Evolutionary conservation across 768 basidiomycete species (phyloP).

Genomic region (Leccinum obscurum): DNA sequence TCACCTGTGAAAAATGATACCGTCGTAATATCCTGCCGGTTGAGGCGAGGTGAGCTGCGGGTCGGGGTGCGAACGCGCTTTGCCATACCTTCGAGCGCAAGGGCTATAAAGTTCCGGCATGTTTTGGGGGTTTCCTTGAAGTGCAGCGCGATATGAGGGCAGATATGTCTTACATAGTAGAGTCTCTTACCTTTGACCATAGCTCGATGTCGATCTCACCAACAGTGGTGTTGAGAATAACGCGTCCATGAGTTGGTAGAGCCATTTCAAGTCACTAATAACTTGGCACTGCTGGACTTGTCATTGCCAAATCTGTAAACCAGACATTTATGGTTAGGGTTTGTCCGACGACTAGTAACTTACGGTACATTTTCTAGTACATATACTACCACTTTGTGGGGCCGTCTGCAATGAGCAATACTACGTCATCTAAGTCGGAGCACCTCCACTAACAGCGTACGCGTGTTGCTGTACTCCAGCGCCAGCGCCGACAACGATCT

Average conservation of each 20-base stretch:
- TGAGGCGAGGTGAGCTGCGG: conserved; percentile 8
- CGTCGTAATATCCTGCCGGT: conserved; percentile 87
- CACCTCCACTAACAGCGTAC: conserved; percentile 21
- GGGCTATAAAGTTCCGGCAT: conserved; percentile 86
- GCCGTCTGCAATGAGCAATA: background rate
- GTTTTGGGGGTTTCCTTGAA: conserved; percentile 88
- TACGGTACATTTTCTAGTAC: background rate
- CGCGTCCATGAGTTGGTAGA: conserved; percentile 81
- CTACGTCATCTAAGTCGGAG: conserved; percentile 14
- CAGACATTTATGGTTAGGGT: conserved; percentile 23
- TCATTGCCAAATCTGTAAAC: background rate
- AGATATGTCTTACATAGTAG: background rate
- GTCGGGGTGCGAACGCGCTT: background rate
- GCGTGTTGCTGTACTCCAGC: conserved; percentile 23
- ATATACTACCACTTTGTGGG: background rate
- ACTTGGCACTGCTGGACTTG: background rate
- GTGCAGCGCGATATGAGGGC: background rate
- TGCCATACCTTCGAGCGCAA: conserved; percentile 79
- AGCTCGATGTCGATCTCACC: conserved; percentile 89
- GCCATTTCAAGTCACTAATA: conserved; percentile 53
- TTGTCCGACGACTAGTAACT: conserved; percentile 1
- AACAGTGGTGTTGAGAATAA: conserved; percentile 84
- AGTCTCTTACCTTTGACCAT: conserved; percentile 76
- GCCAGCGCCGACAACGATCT: conserved; percentile 28
- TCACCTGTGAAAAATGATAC: conserved; percentile 90